Percentiles rank a stretch among this genome's conserved stretches.
phyloP scores from a whole-genome alignment of 2,329 filamentous ascomycete genomes.

The Blastomyces silverae region DNA sequence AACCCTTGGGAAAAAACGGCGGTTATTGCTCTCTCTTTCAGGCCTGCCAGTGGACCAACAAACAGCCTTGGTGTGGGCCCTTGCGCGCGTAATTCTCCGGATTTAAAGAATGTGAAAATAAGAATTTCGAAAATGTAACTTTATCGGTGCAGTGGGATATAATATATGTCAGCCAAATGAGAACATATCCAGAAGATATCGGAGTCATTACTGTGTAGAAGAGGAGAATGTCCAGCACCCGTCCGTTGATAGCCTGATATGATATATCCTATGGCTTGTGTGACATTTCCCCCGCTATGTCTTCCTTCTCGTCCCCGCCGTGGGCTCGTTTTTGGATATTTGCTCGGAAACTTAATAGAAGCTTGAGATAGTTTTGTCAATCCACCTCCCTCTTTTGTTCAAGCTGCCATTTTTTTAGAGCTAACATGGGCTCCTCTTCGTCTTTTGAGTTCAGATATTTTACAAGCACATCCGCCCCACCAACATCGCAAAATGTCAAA shows the following conservation, averaged over 20 bases:
- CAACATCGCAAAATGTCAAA: background rate
- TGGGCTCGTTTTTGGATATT: background rate
- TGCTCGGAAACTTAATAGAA: background rate
- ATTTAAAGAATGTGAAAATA: background rate
- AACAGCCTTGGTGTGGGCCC: background rate
- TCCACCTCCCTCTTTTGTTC: background rate
- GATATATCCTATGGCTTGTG: background rate
- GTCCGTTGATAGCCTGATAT: background rate
- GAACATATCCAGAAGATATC: background rate
- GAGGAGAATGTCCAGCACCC: background rate
- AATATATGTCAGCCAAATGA: background rate
- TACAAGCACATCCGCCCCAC: background rate
- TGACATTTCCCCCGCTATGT: background rate
- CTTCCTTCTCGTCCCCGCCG: background rate
- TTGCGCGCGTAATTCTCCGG: background rate
- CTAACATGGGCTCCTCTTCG: background rate
- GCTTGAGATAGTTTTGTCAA: background rate
- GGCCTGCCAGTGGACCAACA: background rate
- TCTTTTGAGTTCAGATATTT: background rate
- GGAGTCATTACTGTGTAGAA: background rate
- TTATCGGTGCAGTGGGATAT: background rate
- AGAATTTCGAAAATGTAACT: conserved; percentile 3
- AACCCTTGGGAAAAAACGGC: background rate
- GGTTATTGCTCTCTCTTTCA: background rate
- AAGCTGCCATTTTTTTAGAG: background rate